Conservation (phyloP, 768 basidiomycete species). For the Solioccasus polychromus region DNA sequence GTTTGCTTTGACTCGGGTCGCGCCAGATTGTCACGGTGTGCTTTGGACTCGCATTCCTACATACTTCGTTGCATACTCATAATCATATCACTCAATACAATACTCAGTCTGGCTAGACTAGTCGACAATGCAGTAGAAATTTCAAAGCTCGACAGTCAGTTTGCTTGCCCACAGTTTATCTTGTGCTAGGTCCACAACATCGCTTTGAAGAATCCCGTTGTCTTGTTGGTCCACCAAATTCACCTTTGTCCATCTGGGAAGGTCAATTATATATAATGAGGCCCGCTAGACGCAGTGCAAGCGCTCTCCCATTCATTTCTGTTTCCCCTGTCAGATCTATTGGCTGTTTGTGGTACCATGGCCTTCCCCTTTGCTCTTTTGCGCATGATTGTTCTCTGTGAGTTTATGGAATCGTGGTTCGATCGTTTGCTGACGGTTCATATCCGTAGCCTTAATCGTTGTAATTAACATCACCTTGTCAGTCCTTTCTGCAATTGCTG, state of each 20-base stretch:
- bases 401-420: conserved; percentile 1
- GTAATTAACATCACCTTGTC: conserved; percentile 11
- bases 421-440: not conserved
- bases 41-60: too few relatives aligned
- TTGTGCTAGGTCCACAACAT: too few relatives aligned
- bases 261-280: conserved; percentile 14
- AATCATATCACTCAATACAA: too few relatives aligned
- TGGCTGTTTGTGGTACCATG: conserved; percentile 27
- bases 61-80: too few relatives aligned
- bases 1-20: not conserved
- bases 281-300: not conserved
- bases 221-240: conserved; percentile 6
- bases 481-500: conserved; percentile 14
- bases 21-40: too few relatives aligned
- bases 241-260: conserved; percentile 8
- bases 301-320: conserved; percentile 6
- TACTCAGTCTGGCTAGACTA: too few relatives aligned
- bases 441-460: conserved; percentile 15
- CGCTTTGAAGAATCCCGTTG: too few relatives aligned
- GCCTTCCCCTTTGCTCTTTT: conserved; percentile 22
- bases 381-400: conserved; percentile 20
- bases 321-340: not conserved
- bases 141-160: not conserved
- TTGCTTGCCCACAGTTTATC: too few relatives aligned
- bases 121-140: too few relatives aligned